Percentiles rank a stretch among this genome's conserved stretches.
These are phyloP conservation scores for Eimeria acervulina DNA, from an alignment of 169 alveolate genomes.

Conservation along the genomic window DNA sequence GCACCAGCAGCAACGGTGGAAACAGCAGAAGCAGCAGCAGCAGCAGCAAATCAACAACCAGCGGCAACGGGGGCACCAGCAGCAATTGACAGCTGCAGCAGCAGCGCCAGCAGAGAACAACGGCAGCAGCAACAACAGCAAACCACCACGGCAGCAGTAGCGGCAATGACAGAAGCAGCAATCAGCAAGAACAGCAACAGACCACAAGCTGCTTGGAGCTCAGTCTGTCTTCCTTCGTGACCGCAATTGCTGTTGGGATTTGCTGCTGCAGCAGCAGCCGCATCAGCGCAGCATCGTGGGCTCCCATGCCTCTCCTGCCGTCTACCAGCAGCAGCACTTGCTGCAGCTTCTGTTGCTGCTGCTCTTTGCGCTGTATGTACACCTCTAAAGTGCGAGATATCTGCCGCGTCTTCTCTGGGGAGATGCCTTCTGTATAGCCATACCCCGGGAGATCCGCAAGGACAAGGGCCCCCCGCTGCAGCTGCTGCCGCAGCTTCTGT, in stretches of 20 bases:
- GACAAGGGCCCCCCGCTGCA: slow-evolving; percentile 55
- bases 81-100: background rate
- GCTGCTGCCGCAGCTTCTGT: background rate
- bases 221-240: slow-evolving; percentile 64
- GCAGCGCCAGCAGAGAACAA: background rate
- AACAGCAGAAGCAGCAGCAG: background rate
- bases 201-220: slow-evolving; percentile 7
- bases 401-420: slow-evolving; percentile 2
- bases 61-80: background rate
- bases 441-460: slow-evolving; percentile 82
- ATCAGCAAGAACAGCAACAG: background rate
- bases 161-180: background rate
- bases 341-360: too few relatives aligned
- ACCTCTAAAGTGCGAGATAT: slow-evolving; percentile 40
- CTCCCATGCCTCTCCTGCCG: slow-evolving; percentile 60
- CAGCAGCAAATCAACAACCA: background rate
- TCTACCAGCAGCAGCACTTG: slow-evolving; percentile 68
- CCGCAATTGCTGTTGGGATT: background rate
- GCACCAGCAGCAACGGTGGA: background rate
- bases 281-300: slow-evolving; percentile 52
- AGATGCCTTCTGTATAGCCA: slow-evolving; percentile 75
- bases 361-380: slow-evolving; percentile 45
- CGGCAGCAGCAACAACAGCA: background rate
- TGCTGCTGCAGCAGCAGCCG: slow-evolving; percentile 19
- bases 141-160: background rate